Evolutionary conservation across 2,329 filamentous ascomycete species (phyloP), one percentile per base, ranked within the genome.

Genomic region (Pseudogymnoascus verrucosus): DNA sequence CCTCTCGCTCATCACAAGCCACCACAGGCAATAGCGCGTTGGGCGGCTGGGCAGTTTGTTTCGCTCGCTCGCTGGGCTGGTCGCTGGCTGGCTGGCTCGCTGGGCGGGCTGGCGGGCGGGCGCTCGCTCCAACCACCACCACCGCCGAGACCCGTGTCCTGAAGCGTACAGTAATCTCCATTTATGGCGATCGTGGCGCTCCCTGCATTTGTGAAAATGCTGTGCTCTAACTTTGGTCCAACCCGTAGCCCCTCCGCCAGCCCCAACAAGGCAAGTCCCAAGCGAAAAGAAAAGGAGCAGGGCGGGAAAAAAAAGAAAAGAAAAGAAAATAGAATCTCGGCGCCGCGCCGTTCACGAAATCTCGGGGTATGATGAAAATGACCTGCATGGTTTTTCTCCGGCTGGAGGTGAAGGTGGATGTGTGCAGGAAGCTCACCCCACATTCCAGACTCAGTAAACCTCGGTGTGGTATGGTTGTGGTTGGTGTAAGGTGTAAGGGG

Each of bases 111-210:
- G 26, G 26, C 26, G 47, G 14, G 5, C 26, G 47, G 42, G 47
- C 44, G 47, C 47, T 31, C 44, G 47, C 47, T 31, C 26, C 47
- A 54, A 54, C 47, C 47, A 54, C 26, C 47, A 54, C 26, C 47
- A 54, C 26, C 47, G 47, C 47, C 47, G 47, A 54, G 47, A 54
- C 47, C 23, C 47, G 47, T 54, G 47, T 54, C 47, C 47, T 54
- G 47, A 54, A 54, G 26, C 47, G 47, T 54, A 54, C 26, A 54
- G 47, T 54, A 54, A 54, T 54, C 47, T 54, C 47, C 47, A 54
- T 54, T 54, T 54, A 54, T 31, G 47, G 47, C 47, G 47, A 54
- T 54, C 47, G 14, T n/a, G 47, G 47, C 26, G 26, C 47, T 54
- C 47, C 47, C 47, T 54, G 14, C 26, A 54, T 31, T 31, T 54